Conservation (phyloP, 2,329 filamentous ascomycete species). For the Harringtonia aguacate region DNA sequence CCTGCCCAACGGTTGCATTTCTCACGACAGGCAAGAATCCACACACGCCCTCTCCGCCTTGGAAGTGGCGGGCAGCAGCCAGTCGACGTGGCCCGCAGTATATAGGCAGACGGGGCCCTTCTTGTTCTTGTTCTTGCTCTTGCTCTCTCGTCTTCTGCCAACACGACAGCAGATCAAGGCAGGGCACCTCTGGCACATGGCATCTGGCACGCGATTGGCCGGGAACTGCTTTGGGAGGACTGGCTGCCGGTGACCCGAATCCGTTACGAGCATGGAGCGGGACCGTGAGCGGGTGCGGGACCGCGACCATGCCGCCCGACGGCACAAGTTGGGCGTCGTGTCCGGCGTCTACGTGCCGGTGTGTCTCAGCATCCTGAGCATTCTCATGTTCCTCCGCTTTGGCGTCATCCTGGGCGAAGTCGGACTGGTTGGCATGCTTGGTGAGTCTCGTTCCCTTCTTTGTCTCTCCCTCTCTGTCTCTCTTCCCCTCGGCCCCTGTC, state of each 20-base stretch:
- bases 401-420: constrained; percentile 74
- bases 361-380: constrained; percentile 80
- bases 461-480: neutral
- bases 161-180: no score
- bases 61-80: no score
- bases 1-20: no score
- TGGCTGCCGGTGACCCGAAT: neutral
- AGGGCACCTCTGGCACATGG: no score
- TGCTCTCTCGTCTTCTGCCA: no score
- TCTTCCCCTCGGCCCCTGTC: no score
- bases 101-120: no score
- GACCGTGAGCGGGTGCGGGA: constrained; percentile 14
- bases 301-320: constrained; percentile 18
- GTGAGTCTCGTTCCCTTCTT: constrained; percentile 30
- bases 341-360: constrained; percentile 80
- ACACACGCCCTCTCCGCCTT: no score
- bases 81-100: no score
- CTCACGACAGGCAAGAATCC: no score
- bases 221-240: neutral
- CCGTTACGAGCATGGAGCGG: constrained; percentile 19
- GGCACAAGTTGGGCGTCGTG: constrained; percentile 61
- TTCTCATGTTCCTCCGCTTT: constrained; percentile 87
- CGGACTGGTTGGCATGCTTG: constrained; percentile 69
- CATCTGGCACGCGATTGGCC: no score
- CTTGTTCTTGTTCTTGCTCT: no score